Conservation (phyloP, 495 filamentous ascomycete species). For the Penicilliopsis zonata region DNA sequence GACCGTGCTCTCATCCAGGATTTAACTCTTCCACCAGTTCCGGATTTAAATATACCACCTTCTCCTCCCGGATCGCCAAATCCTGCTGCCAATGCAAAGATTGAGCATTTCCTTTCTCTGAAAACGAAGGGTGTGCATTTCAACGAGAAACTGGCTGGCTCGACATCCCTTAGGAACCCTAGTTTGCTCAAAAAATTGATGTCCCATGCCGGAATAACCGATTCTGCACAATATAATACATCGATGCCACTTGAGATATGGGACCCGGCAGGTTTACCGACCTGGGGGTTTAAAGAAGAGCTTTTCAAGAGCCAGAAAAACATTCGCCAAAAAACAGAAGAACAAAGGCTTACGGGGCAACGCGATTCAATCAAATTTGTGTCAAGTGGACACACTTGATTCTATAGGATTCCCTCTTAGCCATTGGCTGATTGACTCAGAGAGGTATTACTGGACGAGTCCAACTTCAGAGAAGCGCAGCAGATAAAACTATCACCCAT, state of each 20-base stretch:
- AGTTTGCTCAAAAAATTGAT: conserved; percentile 68
- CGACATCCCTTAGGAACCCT: conserved; percentile 67
- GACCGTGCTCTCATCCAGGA: conserved; percentile 58
- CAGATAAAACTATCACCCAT: no score
- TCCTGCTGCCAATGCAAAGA: conserved; percentile 53
- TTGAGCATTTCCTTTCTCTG: conserved; percentile 70
- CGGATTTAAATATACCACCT: conserved; percentile 69
- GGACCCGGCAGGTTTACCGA: conserved; percentile 53
- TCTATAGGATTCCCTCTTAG: no score
- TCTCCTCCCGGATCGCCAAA: conserved; percentile 73
- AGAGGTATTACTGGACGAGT: neutral
- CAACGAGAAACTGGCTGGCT: conserved; percentile 66
- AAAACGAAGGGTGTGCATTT: conserved; percentile 86
- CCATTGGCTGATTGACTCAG: neutral
- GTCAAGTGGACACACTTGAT: conserved; percentile 15
- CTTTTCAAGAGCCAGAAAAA: conserved; percentile 55
- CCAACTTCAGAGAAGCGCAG: no score
- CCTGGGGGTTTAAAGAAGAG: conserved; percentile 61
- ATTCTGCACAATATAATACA: conserved; percentile 61
- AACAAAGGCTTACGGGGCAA: conserved; percentile 36
- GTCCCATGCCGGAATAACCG: conserved; percentile 63
- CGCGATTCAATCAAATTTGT: conserved; percentile 73
- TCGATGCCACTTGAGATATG: conserved; percentile 56
- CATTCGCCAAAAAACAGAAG: conserved; percentile 45
- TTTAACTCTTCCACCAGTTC: conserved; percentile 72